Percentiles rank a stretch among this genome's conserved stretches.
Evolutionary conservation across 2,329 filamentous ascomycete genomes (phyloP).

Genomic region (Cercospora sp.): DNA sequence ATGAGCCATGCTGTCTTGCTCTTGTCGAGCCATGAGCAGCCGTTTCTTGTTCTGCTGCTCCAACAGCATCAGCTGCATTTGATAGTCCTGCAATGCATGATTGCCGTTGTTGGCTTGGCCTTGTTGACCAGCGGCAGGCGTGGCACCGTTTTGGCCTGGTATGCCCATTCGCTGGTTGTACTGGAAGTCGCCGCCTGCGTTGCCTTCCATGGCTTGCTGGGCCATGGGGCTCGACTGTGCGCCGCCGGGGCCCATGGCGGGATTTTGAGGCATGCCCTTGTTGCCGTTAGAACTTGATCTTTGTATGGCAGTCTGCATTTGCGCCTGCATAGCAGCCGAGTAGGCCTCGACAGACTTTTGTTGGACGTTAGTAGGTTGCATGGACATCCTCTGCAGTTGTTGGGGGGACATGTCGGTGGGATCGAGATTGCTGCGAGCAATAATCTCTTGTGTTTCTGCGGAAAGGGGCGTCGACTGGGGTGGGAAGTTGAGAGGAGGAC

Average conservation of each 20-base stretch:
- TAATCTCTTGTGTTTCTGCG: conserved; percentile 36
- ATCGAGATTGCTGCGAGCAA: conserved; percentile 69
- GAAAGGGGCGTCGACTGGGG: conserved; percentile 23
- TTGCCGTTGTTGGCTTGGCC: conserved; percentile 59
- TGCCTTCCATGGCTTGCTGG: conserved; percentile 63
- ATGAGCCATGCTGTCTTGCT: conserved; percentile 67
- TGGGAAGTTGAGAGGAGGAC: conserved; percentile 31
- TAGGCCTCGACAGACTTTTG: conserved; percentile 86
- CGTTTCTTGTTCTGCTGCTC: conserved; percentile 88
- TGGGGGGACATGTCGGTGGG: conserved; percentile 69
- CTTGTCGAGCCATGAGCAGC: conserved; percentile 77
- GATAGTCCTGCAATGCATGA: conserved; percentile 81
- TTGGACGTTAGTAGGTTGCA: conserved; percentile 61
- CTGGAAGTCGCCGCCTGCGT: conserved; percentile 51
- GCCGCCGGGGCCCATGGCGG: conserved; percentile 54
- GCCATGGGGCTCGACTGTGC: conserved; percentile 39
- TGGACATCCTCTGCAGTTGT: conserved; percentile 68
- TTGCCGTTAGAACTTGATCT: conserved; percentile 62
- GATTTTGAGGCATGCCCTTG: conserved; percentile 63
- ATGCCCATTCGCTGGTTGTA: conserved; percentile 35
- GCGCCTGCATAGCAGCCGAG: conserved; percentile 78
- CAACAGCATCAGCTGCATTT: conserved; percentile 84
- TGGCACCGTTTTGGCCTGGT: conserved; percentile 31
- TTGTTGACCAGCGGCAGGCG: conserved; percentile 32
- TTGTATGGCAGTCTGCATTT: conserved; percentile 78